Evolutionary conservation across 2,329 filamentous ascomycete genomes (phyloP), one percentile per base, ranked within the genome.

Genomic region (Fusarium ambrosium): DNA sequence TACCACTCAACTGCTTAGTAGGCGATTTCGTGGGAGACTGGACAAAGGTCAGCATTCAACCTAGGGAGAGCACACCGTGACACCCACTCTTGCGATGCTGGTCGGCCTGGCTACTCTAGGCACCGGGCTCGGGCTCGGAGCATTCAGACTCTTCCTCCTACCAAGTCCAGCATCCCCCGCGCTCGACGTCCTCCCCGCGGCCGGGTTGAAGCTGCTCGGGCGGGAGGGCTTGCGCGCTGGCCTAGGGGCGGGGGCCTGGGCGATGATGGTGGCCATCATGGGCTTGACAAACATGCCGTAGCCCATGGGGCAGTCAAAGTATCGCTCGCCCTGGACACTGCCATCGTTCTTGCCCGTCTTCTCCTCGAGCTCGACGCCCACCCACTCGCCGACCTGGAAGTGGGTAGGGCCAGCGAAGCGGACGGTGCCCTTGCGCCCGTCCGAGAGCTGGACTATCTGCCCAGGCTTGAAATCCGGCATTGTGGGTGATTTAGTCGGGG

Each of bases 261-360:
- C 86, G 63, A 92, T 83, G 73, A 92, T 86, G 14, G 88, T 89
- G 60, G 97, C 87, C 68, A 92, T 92, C 64, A 89, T 85, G 34
- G 94, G 92, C 72, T 94, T 90, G 65, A 98, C 90, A 79, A 99
- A 98, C 91, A 99, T 97, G 80, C 92, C 92, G 74, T 87, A 87
- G 45, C 87, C 94, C 90, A 89, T 92, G 83, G 81, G 89, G 84
- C 96, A 98, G 60, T 95, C 91, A 78, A 98, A 98, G 82, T 98
- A 98, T 22, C 94, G 88, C 80, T 94, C 90, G 71, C 95, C 95
- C 82, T 96, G 91, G 56, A 98, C 94, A 65, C 93, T 93, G 74
- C 96, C 96, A 87, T 98, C 95, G 79, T 98, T 98, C 86, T 98
- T 98, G 36, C 97, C 96, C 22, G 89, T 90, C 63, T 92, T 87